These are phyloP conservation scores for Kuraishia molischiana DNA, from an alignment of 805 yeast genomes.

Conservation along the genomic window DNA sequence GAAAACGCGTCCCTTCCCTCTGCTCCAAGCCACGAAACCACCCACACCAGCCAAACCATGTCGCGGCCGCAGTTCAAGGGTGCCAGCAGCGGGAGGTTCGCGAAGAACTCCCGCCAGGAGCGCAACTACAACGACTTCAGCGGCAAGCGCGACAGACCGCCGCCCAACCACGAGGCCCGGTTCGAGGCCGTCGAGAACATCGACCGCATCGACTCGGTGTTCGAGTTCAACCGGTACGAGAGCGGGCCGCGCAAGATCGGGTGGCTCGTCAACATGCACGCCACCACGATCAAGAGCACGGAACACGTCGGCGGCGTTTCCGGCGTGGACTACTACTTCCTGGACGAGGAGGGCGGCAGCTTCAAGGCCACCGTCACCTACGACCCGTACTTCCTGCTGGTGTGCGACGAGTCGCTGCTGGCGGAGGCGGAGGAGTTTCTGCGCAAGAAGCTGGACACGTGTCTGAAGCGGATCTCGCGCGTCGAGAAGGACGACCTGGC, in stretches of 20 bases:
- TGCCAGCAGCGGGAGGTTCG: constrained; percentile 16
- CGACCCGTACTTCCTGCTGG: constrained; percentile 80
- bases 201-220: constrained; percentile 63
- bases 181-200: constrained; percentile 46
- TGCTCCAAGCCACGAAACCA: too few species aligned
- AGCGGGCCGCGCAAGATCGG: constrained; percentile 68
- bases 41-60: too few species aligned
- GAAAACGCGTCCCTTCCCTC: background rate
- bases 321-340: constrained; percentile 89
- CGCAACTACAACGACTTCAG: constrained; percentile 12
- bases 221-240: constrained; percentile 83
- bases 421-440: constrained; percentile 81
- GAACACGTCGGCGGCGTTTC: constrained; percentile 59
- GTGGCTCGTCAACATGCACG: constrained; percentile 93
- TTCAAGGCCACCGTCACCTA: constrained; percentile 78
- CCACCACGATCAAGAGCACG: constrained; percentile 58
- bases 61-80: constrained; percentile 9
- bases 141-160: constrained; percentile 2
- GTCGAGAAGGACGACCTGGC: constrained; percentile 70
- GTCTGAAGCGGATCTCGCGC: constrained; percentile 45
- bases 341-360: constrained; percentile 94
- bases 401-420: constrained; percentile 50
- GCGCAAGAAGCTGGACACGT: constrained; percentile 54
- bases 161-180: constrained; percentile 21
- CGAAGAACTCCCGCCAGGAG: constrained; percentile 10